Percentiles rank a stretch among this genome's conserved stretches.
These are phyloP conservation scores for Withania somnifera DNA, from an alignment of 305 asterid species.

Conservation along the genomic window DNA sequence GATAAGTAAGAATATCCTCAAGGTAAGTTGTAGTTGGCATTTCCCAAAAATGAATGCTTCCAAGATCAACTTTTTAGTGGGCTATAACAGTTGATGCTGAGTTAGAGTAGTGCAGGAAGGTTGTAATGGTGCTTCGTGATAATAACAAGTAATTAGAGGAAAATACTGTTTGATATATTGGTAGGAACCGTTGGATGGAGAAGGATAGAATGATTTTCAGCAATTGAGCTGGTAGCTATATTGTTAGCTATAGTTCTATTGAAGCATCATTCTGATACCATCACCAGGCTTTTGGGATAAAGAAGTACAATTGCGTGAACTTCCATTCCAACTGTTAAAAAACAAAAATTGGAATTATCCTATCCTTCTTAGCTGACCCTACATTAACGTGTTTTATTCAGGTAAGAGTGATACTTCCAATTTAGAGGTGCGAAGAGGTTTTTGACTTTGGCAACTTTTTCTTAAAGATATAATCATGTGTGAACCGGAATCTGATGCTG, in stretches of 20 bases:
- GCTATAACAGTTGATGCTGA: not conserved
- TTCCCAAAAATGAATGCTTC: not conserved
- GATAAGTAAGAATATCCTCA: no score
- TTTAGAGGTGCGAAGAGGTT: constrained; percentile 1
- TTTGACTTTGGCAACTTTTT: constrained; percentile 12
- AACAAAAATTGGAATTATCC: not conserved
- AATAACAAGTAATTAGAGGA: not conserved
- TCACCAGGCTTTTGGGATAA: not conserved
- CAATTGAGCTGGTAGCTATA: not conserved
- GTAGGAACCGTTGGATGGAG: not conserved
- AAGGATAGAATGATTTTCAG: not conserved
- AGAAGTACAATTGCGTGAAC: not conserved
- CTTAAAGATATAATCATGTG: constrained; percentile 35
- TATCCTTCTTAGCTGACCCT: not conserved
- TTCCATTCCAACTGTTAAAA: not conserved
- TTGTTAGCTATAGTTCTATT: not conserved
- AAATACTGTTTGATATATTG: not conserved
- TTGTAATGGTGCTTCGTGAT: not conserved
- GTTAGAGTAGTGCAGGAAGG: not conserved
- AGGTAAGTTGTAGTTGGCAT: not conserved
- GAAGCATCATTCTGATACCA: not conserved
- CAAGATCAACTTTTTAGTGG: not conserved
- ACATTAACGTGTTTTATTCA: not conserved
- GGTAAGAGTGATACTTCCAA: not conserved
- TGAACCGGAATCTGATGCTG: constrained; percentile 60